Evolutionary conservation across 176 grass and related monocot species (phyloP).

Genomic region (Cymbopogon citratus): DNA sequence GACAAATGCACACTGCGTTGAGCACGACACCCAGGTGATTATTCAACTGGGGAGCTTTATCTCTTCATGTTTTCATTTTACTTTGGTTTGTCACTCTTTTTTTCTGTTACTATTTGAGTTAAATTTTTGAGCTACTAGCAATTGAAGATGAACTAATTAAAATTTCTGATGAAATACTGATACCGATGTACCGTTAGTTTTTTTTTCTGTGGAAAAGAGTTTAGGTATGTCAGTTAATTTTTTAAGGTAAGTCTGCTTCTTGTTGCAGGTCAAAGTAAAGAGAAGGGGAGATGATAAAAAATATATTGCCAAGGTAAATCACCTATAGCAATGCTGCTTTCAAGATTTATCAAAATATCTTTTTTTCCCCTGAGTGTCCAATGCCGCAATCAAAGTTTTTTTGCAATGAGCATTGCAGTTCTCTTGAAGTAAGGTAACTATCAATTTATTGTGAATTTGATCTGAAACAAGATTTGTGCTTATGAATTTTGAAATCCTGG

Average conservation of each 20-base stretch:
- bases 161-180: background rate
- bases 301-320: constrained; percentile 88
- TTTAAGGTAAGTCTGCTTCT: constrained; percentile 12
- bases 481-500: background rate
- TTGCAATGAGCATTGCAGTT: background rate
- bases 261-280: constrained; percentile 82
- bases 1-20: constrained; percentile 97
- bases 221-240: constrained; percentile 16
- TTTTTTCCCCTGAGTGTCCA: background rate
- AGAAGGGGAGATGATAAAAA: constrained; percentile 97
- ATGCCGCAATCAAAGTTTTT: background rate
- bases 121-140: background rate
- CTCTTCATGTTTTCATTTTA: constrained; percentile 6
- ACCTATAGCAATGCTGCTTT: background rate
- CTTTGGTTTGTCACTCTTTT: background rate
- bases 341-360: background rate
- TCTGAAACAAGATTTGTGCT: background rate
- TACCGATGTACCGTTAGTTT: background rate
- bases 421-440: background rate
- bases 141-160: background rate
- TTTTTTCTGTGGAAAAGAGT: constrained; percentile 9
- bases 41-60: background rate
- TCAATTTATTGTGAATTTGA: constrained; percentile 12
- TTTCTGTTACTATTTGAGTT: background rate
- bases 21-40: constrained; percentile 81